These are phyloP conservation scores for Colletotrichum gloeosporioides DNA, from an alignment of 2,329 filamentous ascomycete genomes.

Conservation along the genomic window DNA sequence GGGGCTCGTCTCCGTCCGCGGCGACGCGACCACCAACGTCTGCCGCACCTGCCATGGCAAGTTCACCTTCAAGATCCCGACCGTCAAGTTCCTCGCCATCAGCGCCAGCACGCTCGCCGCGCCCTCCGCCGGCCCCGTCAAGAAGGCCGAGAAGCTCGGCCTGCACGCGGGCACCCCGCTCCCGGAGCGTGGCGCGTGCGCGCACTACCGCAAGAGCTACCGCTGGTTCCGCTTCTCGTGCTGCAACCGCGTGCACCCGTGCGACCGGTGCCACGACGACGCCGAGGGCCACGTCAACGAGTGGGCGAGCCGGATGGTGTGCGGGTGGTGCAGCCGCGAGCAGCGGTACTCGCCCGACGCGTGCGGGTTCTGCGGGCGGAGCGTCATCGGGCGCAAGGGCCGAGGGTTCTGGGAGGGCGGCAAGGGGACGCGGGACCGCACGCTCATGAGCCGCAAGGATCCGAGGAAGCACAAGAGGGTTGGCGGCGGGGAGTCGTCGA, in stretches of 20 bases:
- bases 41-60: constrained; percentile 81
- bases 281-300: constrained; percentile 76
- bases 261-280: constrained; percentile 77
- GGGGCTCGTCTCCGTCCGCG: constrained; percentile 75
- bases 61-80: constrained; percentile 80
- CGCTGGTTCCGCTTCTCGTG: constrained; percentile 72
- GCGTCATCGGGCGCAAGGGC: constrained; percentile 69
- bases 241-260: constrained; percentile 63
- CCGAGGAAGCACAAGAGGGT: constrained; percentile 74
- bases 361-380: constrained; percentile 75
- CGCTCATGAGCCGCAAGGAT: constrained; percentile 77
- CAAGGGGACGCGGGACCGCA: constrained; percentile 76
- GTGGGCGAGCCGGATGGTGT: constrained; percentile 85
- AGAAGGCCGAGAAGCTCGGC: constrained; percentile 59
- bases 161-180: constrained; percentile 63
- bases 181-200: constrained; percentile 57
- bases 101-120: constrained; percentile 56
- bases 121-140: constrained; percentile 42
- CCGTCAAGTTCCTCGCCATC: constrained; percentile 79
- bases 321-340: constrained; percentile 80
- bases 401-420: constrained; percentile 87
- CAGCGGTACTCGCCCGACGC: constrained; percentile 80
- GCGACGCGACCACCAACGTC: constrained; percentile 74
- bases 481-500: constrained; percentile 45
- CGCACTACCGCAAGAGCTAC: constrained; percentile 64